phyloP scores from a whole-genome alignment of 225 moss, liverwort and hornwort species.

The Marchantia polymorpha region DNA sequence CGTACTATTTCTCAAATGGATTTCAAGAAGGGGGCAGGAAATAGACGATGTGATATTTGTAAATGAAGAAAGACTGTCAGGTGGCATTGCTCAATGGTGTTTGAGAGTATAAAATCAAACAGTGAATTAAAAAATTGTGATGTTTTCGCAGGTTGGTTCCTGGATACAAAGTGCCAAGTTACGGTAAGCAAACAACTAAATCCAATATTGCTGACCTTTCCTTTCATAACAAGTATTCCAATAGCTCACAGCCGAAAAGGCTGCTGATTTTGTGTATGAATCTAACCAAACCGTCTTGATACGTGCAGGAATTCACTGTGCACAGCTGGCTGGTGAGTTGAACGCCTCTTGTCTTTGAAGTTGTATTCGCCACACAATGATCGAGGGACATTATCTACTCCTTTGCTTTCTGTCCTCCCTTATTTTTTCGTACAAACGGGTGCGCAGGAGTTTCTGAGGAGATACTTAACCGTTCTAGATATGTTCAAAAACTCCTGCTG shows the following conservation, averaged over 20 bases:
- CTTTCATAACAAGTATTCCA: no score
- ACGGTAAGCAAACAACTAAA: constrained; percentile 46
- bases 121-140: neutral
- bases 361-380: no score
- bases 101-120: no score
- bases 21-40: no score
- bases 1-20: no score
- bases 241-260: no score
- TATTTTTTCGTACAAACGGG: neutral
- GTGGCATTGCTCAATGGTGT: no score
- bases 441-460: constrained; percentile 57
- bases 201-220: no score
- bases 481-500: constrained; percentile 47
- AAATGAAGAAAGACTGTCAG: no score
- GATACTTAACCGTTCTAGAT: constrained; percentile 57
- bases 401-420: neutral
- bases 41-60: no score
- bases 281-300: neutral
- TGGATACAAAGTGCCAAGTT: constrained; percentile 71
- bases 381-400: no score
- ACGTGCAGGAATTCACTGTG: constrained; percentile 73
- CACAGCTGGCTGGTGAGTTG: constrained; percentile 74
- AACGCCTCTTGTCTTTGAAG: neutral
- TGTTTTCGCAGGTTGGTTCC: constrained; percentile 59
- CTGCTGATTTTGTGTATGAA: no score